A percentile compares a stretch with the other conserved stretches of the same genome.
phyloP scores from a whole-genome alignment of 345 rosid genomes.

The Sisymbrium altissimum region DNA sequence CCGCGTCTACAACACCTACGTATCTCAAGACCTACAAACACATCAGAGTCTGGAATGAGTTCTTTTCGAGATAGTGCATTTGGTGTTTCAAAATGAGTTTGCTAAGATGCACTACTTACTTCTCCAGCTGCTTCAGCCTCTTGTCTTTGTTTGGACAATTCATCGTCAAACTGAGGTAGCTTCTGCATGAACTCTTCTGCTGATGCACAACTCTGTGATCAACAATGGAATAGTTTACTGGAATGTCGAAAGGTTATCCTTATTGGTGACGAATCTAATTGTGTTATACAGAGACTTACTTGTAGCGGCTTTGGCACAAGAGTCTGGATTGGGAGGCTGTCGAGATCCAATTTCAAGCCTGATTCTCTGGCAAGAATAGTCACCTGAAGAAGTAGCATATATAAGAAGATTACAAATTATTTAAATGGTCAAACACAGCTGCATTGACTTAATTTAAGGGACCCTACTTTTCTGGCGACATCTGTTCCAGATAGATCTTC shows the following conservation, averaged over 20 bases:
- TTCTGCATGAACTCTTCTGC: constrained; percentile 83
- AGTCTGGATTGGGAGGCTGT: constrained; percentile 68
- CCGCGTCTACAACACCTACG: constrained; percentile 84
- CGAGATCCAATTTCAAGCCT: constrained; percentile 87
- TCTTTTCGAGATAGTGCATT: neutral
- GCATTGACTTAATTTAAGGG: neutral
- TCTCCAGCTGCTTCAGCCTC: constrained; percentile 85
- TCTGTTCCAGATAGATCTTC: constrained; percentile 98
- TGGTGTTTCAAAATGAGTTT: neutral
- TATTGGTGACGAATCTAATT: neutral
- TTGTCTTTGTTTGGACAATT: constrained; percentile 57
- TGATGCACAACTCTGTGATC: constrained; percentile 62
- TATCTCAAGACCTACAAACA: constrained; percentile 71
- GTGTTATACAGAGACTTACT: constrained; percentile 44
- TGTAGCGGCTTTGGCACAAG: constrained; percentile 89
- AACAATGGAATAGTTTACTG: neutral
- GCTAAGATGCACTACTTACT: constrained; percentile 48
- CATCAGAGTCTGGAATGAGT: constrained; percentile 11
- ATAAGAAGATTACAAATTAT: neutral
- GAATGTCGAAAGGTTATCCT: neutral
- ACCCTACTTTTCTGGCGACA: constrained; percentile 89
- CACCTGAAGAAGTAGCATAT: constrained; percentile 48
- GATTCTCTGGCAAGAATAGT: constrained; percentile 97
- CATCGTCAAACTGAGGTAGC: constrained; percentile 72
- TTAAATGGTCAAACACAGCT: neutral